Evolutionary conservation across 2,329 filamentous ascomycete species (phyloP).

Genomic region (Dactylellina sp.): DNA sequence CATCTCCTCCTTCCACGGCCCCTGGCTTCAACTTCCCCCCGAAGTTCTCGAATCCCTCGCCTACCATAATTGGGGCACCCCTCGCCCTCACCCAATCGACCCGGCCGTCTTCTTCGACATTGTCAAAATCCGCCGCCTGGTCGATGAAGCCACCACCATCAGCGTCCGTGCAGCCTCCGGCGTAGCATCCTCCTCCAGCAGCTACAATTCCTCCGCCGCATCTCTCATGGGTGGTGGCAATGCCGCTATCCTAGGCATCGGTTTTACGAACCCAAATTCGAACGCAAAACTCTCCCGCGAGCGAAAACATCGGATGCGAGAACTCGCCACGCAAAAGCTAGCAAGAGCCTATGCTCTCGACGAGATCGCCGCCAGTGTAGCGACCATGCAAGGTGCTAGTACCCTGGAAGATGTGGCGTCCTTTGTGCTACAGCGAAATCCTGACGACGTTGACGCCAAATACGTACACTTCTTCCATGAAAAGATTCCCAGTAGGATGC

Average conservation of each 20-base stretch:
- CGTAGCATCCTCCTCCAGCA: constrained; percentile 71
- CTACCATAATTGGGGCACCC: constrained; percentile 81
- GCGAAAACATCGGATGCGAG: constrained; percentile 80
- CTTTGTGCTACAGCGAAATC: constrained; percentile 77
- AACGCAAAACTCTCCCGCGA: constrained; percentile 77
- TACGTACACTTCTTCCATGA: constrained; percentile 95
- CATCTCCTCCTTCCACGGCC: constrained; percentile 84
- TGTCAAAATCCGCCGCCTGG: constrained; percentile 81
- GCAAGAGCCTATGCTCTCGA: constrained; percentile 82
- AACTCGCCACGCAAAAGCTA: constrained; percentile 82
- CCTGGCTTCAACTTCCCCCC: constrained; percentile 82
- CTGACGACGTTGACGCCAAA: constrained; percentile 77
- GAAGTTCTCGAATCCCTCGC: constrained; percentile 83
- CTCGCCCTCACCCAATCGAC: constrained; percentile 80
- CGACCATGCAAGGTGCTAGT: constrained; percentile 83
- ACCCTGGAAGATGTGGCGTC: constrained; percentile 80
- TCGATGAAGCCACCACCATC: constrained; percentile 83
- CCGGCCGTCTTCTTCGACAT: constrained; percentile 85
- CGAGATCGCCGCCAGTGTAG: constrained; percentile 84
- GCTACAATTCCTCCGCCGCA: constrained; percentile 63
- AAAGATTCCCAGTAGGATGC: constrained; percentile 81
- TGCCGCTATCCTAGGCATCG: constrained; percentile 70
- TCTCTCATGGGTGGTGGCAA: constrained; percentile 67
- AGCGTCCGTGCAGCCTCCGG: constrained; percentile 82
- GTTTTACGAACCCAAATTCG: constrained; percentile 68